Conservation (phyloP, 106 monocot genomes). For the Dendrobium huoshanense region DNA sequence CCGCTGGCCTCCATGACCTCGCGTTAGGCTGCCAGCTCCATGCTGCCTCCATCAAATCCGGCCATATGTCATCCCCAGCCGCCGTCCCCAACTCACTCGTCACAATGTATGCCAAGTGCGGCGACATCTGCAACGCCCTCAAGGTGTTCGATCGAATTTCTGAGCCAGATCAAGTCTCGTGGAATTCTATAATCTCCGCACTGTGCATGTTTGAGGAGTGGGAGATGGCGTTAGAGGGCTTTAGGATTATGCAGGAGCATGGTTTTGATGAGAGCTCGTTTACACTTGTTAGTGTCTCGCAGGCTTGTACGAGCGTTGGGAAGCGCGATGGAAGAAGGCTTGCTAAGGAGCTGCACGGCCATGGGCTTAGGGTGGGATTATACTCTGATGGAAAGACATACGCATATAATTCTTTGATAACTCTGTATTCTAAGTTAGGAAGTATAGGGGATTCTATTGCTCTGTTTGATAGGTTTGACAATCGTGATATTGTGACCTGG, state of each 20-base stretch:
- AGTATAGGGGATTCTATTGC: slow-evolving; percentile 37
- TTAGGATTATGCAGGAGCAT: slow-evolving; percentile 39
- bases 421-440: slow-evolving; percentile 80
- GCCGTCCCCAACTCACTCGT: slow-evolving; percentile 77
- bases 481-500: slow-evolving; percentile 56
- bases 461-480: slow-evolving; percentile 43
- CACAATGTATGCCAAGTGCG: slow-evolving; percentile 94
- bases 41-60: slow-evolving; percentile 51
- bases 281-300: slow-evolving; percentile 58
- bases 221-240: slow-evolving; percentile 40
- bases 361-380: slow-evolving; percentile 50
- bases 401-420: slow-evolving; percentile 53
- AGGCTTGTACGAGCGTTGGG: slow-evolving; percentile 48
- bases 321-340: slow-evolving; percentile 26
- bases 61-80: slow-evolving; percentile 29
- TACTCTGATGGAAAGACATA: slow-evolving; percentile 45
- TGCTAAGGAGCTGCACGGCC: slow-evolving; percentile 56
- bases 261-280: slow-evolving; percentile 50
- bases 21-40: slow-evolving; percentile 55
- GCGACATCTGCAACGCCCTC: slow-evolving; percentile 58
- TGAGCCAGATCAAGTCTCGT: slow-evolving; percentile 58
- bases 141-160: slow-evolving; percentile 52
- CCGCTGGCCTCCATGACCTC: slow-evolving; percentile 38
- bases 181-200: slow-evolving; percentile 85
- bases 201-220: slow-evolving; percentile 62